These are phyloP conservation scores for Fusarium tupiense DNA, from an alignment of 2,329 filamentous ascomycete species.

Conservation along the genomic window DNA sequence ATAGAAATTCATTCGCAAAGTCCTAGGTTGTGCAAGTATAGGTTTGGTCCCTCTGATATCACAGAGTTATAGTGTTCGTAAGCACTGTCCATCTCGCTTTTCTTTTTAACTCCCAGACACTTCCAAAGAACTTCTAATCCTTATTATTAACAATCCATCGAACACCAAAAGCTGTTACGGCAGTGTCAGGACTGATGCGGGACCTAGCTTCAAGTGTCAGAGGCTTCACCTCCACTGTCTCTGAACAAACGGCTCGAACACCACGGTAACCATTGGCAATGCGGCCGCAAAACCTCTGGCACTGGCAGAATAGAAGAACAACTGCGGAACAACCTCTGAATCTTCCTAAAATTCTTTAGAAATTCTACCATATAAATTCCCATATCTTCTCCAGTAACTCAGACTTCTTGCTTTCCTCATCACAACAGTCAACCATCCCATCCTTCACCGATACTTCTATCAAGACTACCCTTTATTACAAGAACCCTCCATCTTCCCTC, in stretches of 20 bases:
- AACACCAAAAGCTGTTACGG: rapidly evolving
- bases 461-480: not conserved
- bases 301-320: not conserved
- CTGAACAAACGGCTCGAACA: not conserved
- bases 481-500: not conserved
- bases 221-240: not conserved
- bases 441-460: not conserved
- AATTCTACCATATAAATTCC: not conserved
- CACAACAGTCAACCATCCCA: not conserved
- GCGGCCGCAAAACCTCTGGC: not conserved
- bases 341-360: rapidly evolving
- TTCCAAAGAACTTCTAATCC: too few species aligned
- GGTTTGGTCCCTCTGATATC: rapidly evolving
- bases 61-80: not conserved
- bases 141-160: rapidly evolving
- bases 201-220: not conserved
- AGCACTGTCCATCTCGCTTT: not conserved
- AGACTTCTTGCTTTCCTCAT: not conserved
- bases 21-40: rapidly evolving
- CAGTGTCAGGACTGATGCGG: not conserved
- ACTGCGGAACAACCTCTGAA: not conserved
- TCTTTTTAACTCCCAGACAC: not conserved
- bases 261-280: not conserved
- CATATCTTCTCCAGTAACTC: not conserved
- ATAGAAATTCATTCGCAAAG: rapidly evolving